Conservation (phyloP, 352 stramenopile genomes). For the Pilasporangium apinafurcum region DNA sequence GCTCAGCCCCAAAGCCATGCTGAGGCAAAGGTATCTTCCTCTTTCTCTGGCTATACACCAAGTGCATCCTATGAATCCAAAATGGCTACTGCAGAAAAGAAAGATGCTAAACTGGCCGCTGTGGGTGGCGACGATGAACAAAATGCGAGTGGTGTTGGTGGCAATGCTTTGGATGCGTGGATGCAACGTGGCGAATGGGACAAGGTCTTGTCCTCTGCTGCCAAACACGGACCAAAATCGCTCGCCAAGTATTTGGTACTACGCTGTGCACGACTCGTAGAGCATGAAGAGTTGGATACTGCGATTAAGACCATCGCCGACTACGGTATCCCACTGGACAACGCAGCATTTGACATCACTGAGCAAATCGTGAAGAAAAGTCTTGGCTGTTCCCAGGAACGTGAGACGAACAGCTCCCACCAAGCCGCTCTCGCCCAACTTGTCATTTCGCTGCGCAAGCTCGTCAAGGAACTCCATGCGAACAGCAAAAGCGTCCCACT, state of each 20-base stretch:
- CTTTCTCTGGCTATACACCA: too few species aligned
- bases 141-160: slow-evolving; percentile 28
- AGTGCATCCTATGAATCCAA: slow-evolving; percentile 44
- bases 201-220: slow-evolving; percentile 83
- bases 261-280: slow-evolving; percentile 58
- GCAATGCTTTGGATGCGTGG: slow-evolving; percentile 82
- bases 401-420: slow-evolving; percentile 39
- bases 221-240: slow-evolving; percentile 65
- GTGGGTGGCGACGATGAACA: slow-evolving; percentile 17
- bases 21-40: slow-evolving; percentile 40
- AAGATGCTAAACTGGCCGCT: slow-evolving; percentile 42
- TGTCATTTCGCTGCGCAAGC: slow-evolving; percentile 54
- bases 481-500: slow-evolving; percentile 42
- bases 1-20: slow-evolving; percentile 26
- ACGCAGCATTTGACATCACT: slow-evolving; percentile 38
- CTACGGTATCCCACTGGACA: slow-evolving; percentile 72
- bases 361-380: slow-evolving; percentile 54
- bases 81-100: slow-evolving; percentile 33
- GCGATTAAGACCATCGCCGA: slow-evolving; percentile 73
- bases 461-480: slow-evolving; percentile 72
- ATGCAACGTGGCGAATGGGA: slow-evolving; percentile 93
- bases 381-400: slow-evolving; percentile 28
- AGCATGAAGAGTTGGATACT: slow-evolving; percentile 66
- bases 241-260: slow-evolving; percentile 86
- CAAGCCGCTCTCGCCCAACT: slow-evolving; percentile 52